Percentiles rank a stretch among this genome's conserved stretches.
phyloP scores from a whole-genome alignment of 2,329 filamentous ascomycete genomes.

The Rosellinia necatrix region DNA sequence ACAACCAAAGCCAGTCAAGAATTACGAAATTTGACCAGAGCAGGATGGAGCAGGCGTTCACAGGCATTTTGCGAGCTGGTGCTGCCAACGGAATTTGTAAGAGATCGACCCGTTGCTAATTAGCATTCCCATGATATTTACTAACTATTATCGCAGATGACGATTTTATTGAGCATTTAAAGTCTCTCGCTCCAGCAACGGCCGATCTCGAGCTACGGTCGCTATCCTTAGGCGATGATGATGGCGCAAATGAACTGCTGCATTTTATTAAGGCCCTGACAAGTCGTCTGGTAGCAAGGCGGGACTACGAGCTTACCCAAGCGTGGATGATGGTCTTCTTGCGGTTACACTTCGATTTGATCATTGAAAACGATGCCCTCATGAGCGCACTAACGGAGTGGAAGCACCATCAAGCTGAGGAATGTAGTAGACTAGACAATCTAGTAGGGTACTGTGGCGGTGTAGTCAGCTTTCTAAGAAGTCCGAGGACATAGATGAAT shows the following conservation, averaged over 20 bases:
- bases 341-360: slow-evolving; percentile 70
- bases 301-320: slow-evolving; percentile 92
- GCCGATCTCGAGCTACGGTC: slow-evolving; percentile 92
- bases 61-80: slow-evolving; percentile 59
- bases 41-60: slow-evolving; percentile 62
- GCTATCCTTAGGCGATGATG: slow-evolving; percentile 55
- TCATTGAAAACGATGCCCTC: slow-evolving; percentile 57
- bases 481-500: slow-evolving; percentile 57
- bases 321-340: slow-evolving; percentile 98
- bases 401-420: slow-evolving; percentile 72
- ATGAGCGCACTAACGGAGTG: slow-evolving; percentile 68
- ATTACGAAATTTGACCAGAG: slow-evolving; percentile 69
- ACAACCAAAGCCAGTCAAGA: slow-evolving; percentile 54
- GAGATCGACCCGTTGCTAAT: slow-evolving; percentile 40
- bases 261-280: slow-evolving; percentile 84
- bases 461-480: slow-evolving; percentile 80
- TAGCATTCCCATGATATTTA: not conserved
- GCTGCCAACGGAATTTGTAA: slow-evolving; percentile 64
- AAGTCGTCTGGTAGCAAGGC: slow-evolving; percentile 65
- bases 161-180: slow-evolving; percentile 76
- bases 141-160: slow-evolving; percentile 50
- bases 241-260: slow-evolving; percentile 70
- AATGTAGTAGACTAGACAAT: slow-evolving; percentile 71
- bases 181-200: slow-evolving; percentile 79
- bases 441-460: slow-evolving; percentile 88